Evolutionary conservation across 2,329 filamentous ascomycete genomes (phyloP).

Genomic region (Fusarium sp.): DNA sequence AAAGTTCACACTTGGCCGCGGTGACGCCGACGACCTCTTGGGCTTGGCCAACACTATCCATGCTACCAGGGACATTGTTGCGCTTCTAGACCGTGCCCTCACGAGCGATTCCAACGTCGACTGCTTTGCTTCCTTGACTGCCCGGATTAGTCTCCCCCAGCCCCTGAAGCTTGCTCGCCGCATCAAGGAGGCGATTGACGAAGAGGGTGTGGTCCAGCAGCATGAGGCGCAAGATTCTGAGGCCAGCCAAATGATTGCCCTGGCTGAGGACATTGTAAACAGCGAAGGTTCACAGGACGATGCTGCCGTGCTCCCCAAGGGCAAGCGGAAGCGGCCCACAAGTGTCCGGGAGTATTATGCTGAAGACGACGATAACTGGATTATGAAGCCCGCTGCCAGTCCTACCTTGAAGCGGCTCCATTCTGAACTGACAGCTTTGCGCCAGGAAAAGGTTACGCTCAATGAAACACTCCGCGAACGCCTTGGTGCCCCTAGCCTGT

Average conservation of each 20-base stretch:
- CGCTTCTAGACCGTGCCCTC: constrained; percentile 53
- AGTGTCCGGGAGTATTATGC: constrained; percentile 69
- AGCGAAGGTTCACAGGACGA: constrained; percentile 73
- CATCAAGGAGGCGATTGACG: constrained; percentile 87
- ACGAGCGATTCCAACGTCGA: constrained; percentile 22
- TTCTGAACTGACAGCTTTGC: constrained; percentile 69
- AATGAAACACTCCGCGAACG: constrained; percentile 70
- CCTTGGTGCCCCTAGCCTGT: constrained; percentile 73
- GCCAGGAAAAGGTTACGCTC: constrained; percentile 70
- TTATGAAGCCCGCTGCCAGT: constrained; percentile 78
- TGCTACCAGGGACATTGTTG: constrained; percentile 75
- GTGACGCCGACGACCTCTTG: constrained; percentile 91
- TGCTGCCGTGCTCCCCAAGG: constrained; percentile 66
- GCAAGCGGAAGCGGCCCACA: constrained; percentile 56
- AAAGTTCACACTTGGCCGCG: constrained; percentile 91
- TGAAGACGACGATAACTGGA: constrained; percentile 71
- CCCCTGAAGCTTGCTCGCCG: constrained; percentile 76
- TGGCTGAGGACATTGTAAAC: constrained; percentile 78
- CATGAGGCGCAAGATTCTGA: constrained; percentile 82
- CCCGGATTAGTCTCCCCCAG: constrained; percentile 73
- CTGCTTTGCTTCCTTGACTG: constrained; percentile 60
- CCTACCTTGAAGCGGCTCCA: constrained; percentile 75
- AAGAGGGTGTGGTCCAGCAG: constrained; percentile 86
- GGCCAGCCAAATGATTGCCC: constrained; percentile 74
- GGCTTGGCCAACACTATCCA: constrained; percentile 84